Percentiles rank a stretch among this genome's conserved stretches.
These are phyloP conservation scores for Penicillium corylophilum DNA, from an alignment of 2,329 filamentous ascomycete genomes.

Conservation along the genomic window DNA sequence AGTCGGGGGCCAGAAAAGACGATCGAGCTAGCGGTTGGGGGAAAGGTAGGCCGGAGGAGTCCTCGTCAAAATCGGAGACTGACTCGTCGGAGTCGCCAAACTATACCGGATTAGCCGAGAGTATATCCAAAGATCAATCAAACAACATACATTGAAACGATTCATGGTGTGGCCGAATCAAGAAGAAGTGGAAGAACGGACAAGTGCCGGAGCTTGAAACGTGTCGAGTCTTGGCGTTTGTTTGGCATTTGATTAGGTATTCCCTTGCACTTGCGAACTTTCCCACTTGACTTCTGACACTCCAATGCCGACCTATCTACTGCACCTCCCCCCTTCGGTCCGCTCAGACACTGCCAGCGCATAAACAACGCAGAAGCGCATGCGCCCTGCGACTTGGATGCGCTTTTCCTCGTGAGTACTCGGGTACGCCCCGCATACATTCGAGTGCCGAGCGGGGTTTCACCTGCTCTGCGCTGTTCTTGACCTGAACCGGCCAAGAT, in stretches of 20 bases:
- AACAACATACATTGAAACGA: slow-evolving; percentile 33
- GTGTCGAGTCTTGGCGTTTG: slow-evolving; percentile 21
- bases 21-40: slow-evolving; percentile 77
- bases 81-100: slow-evolving; percentile 49
- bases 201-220: slow-evolving; percentile 11
- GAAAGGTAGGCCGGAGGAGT: slow-evolving; percentile 72
- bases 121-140: background rate
- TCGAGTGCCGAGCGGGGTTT: slow-evolving; percentile 18
- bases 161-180: slow-evolving; percentile 27
- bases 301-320: background rate
- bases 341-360: slow-evolving; percentile 7
- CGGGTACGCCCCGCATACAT: slow-evolving; percentile 10
- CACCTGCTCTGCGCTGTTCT: slow-evolving; percentile 17
- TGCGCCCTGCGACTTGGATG: slow-evolving; percentile 19
- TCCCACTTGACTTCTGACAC: background rate
- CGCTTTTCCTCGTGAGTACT: slow-evolving; percentile 19
- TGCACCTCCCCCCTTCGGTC: slow-evolving; percentile 1
- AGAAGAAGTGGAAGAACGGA: slow-evolving; percentile 9
- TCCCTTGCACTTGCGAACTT: background rate
- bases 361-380: slow-evolving; percentile 17
- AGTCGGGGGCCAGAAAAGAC: slow-evolving; percentile 76
- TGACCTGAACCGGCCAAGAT: slow-evolving; percentile 23
- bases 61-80: slow-evolving; percentile 57
- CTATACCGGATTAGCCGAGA: slow-evolving; percentile 24
- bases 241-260: slow-evolving; percentile 4